Evolutionary conservation across 1,284 basidiomycete genomes (phyloP), one percentile per base, ranked within the genome.

Genomic region (Moniliella sp.): DNA sequence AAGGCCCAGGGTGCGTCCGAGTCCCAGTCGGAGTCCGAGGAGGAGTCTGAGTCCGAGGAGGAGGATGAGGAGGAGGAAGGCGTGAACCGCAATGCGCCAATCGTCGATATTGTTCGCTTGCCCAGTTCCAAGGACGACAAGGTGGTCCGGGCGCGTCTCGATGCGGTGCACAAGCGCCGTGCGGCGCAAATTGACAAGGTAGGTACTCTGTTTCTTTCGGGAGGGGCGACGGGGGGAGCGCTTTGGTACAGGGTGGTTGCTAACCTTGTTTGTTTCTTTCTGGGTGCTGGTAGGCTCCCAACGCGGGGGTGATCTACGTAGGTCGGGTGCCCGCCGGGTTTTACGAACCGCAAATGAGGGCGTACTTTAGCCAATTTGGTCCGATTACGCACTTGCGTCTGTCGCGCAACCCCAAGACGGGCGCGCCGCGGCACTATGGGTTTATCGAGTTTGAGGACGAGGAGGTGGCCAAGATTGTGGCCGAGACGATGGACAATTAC

Each of bases 401-500:
- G 12, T 88, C 84, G 3, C 72, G 91, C 34, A 97, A 91, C 63
- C 83, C 82, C 65, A 81, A 78, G 81, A 93, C 86, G 8, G 91
- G 91, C 37, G 72, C 71, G 35, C 84, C 84, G 18, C 93, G 91
- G 63, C 88, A 94, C 63, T 97, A 93, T 61, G 88, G 73, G 2
- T 97, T 93, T 65, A 69, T 99, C 54, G 88, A 97, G 63, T 91
- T 99, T 60, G 73, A 76, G 37, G 83, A 81, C 21, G 69, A 71
- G 10, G 72, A 78, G 1, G 86, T 97, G 27, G 86, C 88, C 0
- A 66, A 81, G 55, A 93, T 99, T 42, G 91, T 94, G 7, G 77
- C 79, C 4, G 91, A 97, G 55, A 97, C 91, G 28, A 94, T 97
- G 88, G 74, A 99, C 69, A 94, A 94, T 65, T 99, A 94, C 62